A percentile compares a stretch with the other conserved stretches of the same genome.
These are phyloP conservation scores for Aspergillus egyptiacus DNA, from an alignment of 495 filamentous ascomycete species.

Conservation along the genomic window DNA sequence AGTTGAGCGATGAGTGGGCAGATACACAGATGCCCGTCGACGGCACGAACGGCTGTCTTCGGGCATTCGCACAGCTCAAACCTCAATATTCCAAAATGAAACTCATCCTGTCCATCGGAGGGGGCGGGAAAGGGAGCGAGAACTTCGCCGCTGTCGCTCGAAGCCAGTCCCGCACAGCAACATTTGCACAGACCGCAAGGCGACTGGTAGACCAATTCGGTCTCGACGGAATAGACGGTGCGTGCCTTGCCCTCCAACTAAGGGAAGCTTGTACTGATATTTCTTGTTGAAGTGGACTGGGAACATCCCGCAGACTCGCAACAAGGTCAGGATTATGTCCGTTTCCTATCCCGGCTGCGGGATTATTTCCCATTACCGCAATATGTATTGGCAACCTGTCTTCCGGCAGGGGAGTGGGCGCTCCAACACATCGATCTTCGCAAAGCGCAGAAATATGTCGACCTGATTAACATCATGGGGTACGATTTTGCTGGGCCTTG, in stretches of 20 bases:
- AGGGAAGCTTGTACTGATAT: neutral
- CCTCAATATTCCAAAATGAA: slow-evolving; percentile 67
- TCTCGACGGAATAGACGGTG: slow-evolving; percentile 85
- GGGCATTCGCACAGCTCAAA: slow-evolving; percentile 70
- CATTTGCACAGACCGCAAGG: slow-evolving; percentile 66
- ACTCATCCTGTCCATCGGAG: slow-evolving; percentile 82
- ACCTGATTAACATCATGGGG: slow-evolving; percentile 76
- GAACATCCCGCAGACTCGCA: slow-evolving; percentile 68
- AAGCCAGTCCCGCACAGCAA: slow-evolving; percentile 53
- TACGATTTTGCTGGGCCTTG: slow-evolving; percentile 87
- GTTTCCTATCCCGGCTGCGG: slow-evolving; percentile 63
- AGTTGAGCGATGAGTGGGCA: slow-evolving; percentile 86
- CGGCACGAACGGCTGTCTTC: slow-evolving; percentile 68
- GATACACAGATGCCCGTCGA: slow-evolving; percentile 76
- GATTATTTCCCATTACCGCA: slow-evolving; percentile 63
- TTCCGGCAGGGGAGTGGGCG: slow-evolving; percentile 71
- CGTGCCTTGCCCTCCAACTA: neutral
- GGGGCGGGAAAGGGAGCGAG: slow-evolving; percentile 69
- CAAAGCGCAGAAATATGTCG: slow-evolving; percentile 58
- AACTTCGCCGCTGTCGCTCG: slow-evolving; percentile 70
- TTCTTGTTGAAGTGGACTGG: slow-evolving; percentile 67
- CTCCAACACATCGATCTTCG: slow-evolving; percentile 71
- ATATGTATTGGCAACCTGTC: slow-evolving; percentile 72
- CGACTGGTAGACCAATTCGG: slow-evolving; percentile 67
- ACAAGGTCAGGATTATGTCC: slow-evolving; percentile 69